phyloP scores from a whole-genome alignment of 163 green algal genomes.

The Coccomyxa subellipsoidea region DNA sequence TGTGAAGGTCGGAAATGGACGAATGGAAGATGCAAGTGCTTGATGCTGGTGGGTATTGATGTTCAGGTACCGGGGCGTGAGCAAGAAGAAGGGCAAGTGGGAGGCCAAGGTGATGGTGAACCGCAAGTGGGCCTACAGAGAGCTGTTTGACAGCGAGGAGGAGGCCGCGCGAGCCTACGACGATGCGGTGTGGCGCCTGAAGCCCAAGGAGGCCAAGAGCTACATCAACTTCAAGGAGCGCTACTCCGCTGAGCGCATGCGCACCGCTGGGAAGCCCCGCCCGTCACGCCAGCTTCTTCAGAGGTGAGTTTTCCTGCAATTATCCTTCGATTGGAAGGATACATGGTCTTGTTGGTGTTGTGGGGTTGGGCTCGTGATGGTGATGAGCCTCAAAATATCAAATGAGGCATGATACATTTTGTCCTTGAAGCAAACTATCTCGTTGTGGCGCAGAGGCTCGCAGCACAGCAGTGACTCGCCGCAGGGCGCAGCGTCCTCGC shows the following conservation, averaged over 20 bases:
- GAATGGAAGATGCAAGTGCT: too few species aligned
- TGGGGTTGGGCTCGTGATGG: too few species aligned
- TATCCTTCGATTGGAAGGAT: too few species aligned
- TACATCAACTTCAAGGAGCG: slow-evolving; percentile 68
- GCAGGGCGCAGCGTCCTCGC: neutral
- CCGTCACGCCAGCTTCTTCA: neutral
- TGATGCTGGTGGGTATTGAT: neutral
- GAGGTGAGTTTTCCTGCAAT: neutral
- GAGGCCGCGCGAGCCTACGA: slow-evolving; percentile 36
- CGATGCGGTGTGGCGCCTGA: slow-evolving; percentile 53
- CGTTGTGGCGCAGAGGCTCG: neutral
- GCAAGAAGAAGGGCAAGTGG: slow-evolving; percentile 75
- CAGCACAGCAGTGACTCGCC: neutral
- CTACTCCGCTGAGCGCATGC: neutral
- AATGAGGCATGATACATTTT: too few species aligned
- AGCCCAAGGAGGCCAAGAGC: slow-evolving; percentile 53
- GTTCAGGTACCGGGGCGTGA: slow-evolving; percentile 59
- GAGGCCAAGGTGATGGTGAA: slow-evolving; percentile 84
- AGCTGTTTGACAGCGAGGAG: slow-evolving; percentile 62
- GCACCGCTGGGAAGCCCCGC: neutral
- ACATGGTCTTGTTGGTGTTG: too few species aligned
- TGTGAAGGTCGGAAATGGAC: too few species aligned
- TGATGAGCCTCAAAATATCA: too few species aligned
- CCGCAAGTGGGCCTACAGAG: slow-evolving; percentile 71
- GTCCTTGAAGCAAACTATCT: neutral